Evolutionary conservation across 2,329 filamentous ascomycete species (phyloP).

Genomic region (Fusarium sp.): DNA sequence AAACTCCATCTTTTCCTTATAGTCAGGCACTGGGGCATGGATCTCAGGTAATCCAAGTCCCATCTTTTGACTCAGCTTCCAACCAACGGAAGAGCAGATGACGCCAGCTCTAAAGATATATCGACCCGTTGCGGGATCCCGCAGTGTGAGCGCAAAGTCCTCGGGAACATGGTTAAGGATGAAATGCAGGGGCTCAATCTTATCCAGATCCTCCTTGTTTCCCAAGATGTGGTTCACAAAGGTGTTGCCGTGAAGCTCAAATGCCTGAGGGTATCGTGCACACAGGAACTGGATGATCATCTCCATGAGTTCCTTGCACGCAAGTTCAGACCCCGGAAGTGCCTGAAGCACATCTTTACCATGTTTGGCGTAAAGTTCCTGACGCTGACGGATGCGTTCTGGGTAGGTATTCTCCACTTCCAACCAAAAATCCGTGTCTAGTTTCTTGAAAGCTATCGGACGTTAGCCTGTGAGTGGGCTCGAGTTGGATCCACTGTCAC

Average conservation of each 20-base stretch:
- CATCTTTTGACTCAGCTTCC: conserved; percentile 78
- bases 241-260: conserved; percentile 64
- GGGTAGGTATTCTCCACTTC: conserved; percentile 80
- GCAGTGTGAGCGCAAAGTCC: conserved; percentile 79
- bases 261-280: conserved; percentile 77
- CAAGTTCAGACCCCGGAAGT: conserved; percentile 78
- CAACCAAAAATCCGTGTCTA: conserved; percentile 88
- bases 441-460: conserved; percentile 71
- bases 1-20: conserved; percentile 85
- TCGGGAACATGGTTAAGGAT: conserved; percentile 82
- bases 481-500: not conserved
- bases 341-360: conserved; percentile 69
- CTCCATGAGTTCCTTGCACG: conserved; percentile 87
- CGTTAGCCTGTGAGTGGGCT: conserved; percentile 43
- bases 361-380: conserved; percentile 68
- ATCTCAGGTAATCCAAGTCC: conserved; percentile 74
- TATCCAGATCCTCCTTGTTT: conserved; percentile 66
- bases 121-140: conserved; percentile 72
- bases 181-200: conserved; percentile 70
- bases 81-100: conserved; percentile 81
- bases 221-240: conserved; percentile 74
- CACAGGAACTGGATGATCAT: conserved; percentile 83
- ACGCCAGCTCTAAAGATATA: conserved; percentile 79
- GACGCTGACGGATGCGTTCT: conserved; percentile 71
- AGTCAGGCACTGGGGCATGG: conserved; percentile 78